phyloP scores from a whole-genome alignment of 1,284 basidiomycete species.

The Abortiporus biennis region DNA sequence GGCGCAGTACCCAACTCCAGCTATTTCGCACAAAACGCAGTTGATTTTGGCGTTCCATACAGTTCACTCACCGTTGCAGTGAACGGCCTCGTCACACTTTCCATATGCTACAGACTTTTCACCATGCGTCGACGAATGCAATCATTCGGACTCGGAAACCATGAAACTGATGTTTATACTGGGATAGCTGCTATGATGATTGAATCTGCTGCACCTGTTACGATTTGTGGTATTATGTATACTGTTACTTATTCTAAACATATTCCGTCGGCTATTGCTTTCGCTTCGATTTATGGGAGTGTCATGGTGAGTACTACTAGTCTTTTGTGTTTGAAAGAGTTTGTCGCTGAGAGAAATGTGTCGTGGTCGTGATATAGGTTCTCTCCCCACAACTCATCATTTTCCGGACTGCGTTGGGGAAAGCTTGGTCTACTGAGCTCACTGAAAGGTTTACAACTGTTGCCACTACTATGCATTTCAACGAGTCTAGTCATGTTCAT shows the following conservation, averaged over 20 bases:
- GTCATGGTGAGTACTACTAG: not conserved
- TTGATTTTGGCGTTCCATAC: slow-evolving; percentile 9
- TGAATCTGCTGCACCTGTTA: slow-evolving; percentile 11
- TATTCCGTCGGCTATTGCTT: too few species aligned
- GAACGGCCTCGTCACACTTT: slow-evolving; percentile 8
- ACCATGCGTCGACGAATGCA: not conserved
- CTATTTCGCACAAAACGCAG: slow-evolving; percentile 5
- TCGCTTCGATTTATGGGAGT: too few species aligned
- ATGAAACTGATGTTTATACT: not conserved
- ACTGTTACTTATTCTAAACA: too few species aligned
- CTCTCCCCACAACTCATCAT: slow-evolving; percentile 4
- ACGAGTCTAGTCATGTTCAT: too few species aligned
- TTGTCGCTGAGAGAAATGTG: too few species aligned
- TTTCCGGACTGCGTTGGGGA: slow-evolving; percentile 1
- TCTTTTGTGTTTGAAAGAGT: too few species aligned
- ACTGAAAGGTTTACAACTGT: too few species aligned
- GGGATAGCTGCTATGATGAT: not conserved
- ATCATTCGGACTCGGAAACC: not conserved
- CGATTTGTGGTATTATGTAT: slow-evolving; percentile 12
- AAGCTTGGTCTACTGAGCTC: slow-evolving; percentile 1
- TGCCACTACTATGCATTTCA: too few species aligned
- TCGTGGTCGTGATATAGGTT: too few species aligned
- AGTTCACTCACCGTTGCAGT: slow-evolving; percentile 7
- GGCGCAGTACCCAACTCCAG: slow-evolving; percentile 4
- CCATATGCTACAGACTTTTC: slow-evolving; percentile 5